A percentile compares a stretch with the other conserved stretches of the same genome.
phyloP scores from a whole-genome alignment of 2,329 filamentous ascomycete genomes.

The Incumbomyces delicatus region DNA sequence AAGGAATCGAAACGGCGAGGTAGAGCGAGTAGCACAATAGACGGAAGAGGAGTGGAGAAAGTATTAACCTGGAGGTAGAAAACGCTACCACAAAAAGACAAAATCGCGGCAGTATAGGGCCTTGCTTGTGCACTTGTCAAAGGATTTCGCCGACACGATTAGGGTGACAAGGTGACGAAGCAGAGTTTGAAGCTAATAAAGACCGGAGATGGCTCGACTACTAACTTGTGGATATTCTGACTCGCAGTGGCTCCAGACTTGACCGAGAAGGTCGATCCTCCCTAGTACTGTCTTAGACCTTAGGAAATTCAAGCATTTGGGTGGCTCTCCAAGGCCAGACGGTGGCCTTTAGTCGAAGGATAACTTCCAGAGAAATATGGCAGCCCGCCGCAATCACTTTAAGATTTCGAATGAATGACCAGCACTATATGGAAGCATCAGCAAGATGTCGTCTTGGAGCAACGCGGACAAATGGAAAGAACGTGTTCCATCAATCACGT shows the following conservation, averaged over 20 bases:
- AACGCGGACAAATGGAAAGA: too few species aligned
- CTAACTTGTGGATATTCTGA: not conserved
- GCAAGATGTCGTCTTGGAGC: too few species aligned
- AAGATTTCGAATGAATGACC: too few species aligned
- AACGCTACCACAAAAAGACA: too few species aligned
- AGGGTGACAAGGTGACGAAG: not conserved
- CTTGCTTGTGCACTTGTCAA: too few species aligned
- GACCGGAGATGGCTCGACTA: not conserved
- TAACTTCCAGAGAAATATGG: not conserved
- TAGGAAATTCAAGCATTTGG: not conserved
- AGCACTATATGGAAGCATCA: too few species aligned
- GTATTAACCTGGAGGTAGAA: too few species aligned
- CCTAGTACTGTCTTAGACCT: not conserved
- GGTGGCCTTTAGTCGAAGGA: not conserved
- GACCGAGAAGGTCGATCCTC: not conserved
- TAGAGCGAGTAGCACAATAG: too few species aligned
- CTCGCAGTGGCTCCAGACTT: not conserved
- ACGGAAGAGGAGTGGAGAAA: too few species aligned
- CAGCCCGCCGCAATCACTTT: not conserved
- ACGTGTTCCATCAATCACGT: too few species aligned
- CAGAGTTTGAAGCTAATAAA: not conserved
- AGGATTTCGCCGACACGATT: not conserved
- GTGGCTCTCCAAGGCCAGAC: not conserved
- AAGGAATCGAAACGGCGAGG: not conserved
- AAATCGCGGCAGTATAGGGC: too few species aligned